Evolutionary conservation across 805 yeast species (phyloP).

Genomic region (Candida boidinii): DNA sequence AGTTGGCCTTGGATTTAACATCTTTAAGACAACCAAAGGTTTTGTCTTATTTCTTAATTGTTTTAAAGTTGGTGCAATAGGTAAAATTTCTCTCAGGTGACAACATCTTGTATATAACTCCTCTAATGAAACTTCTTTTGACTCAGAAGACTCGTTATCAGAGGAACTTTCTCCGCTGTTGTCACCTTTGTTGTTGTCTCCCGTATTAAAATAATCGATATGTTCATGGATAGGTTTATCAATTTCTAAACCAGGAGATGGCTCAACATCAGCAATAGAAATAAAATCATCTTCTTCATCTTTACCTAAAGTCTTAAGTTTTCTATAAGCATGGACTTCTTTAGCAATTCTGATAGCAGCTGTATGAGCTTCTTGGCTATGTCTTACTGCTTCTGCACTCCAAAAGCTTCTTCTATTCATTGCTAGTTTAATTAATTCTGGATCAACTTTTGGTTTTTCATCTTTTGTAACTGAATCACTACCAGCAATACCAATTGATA

Average conservation of each 20-base stretch:
- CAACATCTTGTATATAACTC: slow-evolving; percentile 41
- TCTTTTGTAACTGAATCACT: slow-evolving; percentile 23
- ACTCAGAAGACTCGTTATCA: slow-evolving; percentile 5
- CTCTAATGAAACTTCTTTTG: slow-evolving; percentile 31
- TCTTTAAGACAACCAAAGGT: slow-evolving; percentile 46
- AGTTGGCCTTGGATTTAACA: slow-evolving; percentile 52
- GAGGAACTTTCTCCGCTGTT: slow-evolving; percentile 18
- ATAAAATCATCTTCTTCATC: slow-evolving; percentile 20
- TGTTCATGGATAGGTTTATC: slow-evolving; percentile 60
- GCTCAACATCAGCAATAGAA: slow-evolving; percentile 11
- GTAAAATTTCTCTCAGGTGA: slow-evolving; percentile 38
- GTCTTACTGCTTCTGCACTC: slow-evolving; percentile 54
- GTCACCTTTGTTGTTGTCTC: slow-evolving; percentile 1
- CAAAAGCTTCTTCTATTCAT: slow-evolving; percentile 50
- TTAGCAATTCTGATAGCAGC: slow-evolving; percentile 63
- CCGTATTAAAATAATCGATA: slow-evolving; percentile 23
- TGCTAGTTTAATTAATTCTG: slow-evolving; percentile 45
- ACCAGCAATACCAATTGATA: slow-evolving; percentile 61
- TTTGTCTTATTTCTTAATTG: slow-evolving; percentile 42
- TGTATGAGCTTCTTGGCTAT: slow-evolving; percentile 67
- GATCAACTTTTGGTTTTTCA: slow-evolving; percentile 25
- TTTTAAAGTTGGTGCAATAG: slow-evolving; percentile 43
- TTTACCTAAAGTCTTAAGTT: slow-evolving; percentile 10
- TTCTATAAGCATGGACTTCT: slow-evolving; percentile 47
- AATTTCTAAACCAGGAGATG: slow-evolving; percentile 32